Conservation (phyloP, 176 grass and related monocot genomes). For the Oryza rufipogon region DNA sequence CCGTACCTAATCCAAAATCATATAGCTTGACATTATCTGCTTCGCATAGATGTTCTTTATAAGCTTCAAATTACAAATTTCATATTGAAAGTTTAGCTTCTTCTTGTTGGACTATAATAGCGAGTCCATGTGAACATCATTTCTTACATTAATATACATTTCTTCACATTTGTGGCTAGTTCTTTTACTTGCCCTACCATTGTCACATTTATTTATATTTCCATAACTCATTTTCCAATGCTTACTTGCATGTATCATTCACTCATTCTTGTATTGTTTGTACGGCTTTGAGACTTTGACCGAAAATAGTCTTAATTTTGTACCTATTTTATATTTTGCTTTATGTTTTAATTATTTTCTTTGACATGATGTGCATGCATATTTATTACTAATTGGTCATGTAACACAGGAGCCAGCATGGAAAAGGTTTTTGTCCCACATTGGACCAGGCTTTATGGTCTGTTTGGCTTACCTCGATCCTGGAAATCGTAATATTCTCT, state of each 20-base stretch:
- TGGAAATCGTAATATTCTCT: slow-evolving; percentile 65
- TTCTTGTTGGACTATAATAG: not conserved
- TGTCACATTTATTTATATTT: too few relatives aligned
- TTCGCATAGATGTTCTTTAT: not conserved
- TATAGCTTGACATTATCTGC: not conserved
- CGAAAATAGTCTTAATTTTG: not conserved
- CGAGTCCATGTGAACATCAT: not conserved
- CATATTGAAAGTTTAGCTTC: not conserved
- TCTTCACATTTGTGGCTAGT: too few relatives aligned
- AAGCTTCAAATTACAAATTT: not conserved
- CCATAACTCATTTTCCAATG: too few relatives aligned
- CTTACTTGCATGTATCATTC: too few relatives aligned
- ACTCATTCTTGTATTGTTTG: too few relatives aligned
- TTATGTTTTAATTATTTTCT: not conserved
- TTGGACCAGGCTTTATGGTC: slow-evolving; percentile 94
- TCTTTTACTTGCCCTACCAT: too few relatives aligned
- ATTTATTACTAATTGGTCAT: not conserved
- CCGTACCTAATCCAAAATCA: not conserved
- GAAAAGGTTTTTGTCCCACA: slow-evolving; percentile 76
- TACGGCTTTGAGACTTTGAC: not conserved
- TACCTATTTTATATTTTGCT: not conserved
- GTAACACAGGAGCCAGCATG: slow-evolving; percentile 61
- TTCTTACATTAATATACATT: too few relatives aligned
- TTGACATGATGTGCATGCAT: not conserved
- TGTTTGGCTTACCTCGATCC: slow-evolving; percentile 93